A percentile compares a stretch with the other conserved stretches of the same genome.
Evolutionary conservation across 768 basidiomycete species (phyloP).

Genomic region (Mycena sanguinolenta): DNA sequence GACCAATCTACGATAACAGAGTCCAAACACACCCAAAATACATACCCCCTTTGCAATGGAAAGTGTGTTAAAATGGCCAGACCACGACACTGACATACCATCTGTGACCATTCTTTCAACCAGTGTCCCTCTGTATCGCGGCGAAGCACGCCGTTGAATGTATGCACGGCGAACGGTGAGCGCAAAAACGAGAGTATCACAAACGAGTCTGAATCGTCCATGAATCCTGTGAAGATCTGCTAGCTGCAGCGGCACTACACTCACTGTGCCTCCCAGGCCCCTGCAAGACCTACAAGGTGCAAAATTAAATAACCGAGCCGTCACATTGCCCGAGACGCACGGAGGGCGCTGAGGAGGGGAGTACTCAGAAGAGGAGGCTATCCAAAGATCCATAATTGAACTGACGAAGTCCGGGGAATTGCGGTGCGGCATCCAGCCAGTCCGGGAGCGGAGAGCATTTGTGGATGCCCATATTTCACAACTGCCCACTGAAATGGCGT

Average conservation of each 20-base stretch:
- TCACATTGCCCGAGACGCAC: conserved; percentile 4
- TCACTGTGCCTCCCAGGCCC: conserved; percentile 1
- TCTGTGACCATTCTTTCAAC: background rate
- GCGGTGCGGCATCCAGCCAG: background rate
- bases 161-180: conserved; percentile 19
- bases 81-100: no score
- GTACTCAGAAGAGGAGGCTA: background rate
- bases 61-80: no score
- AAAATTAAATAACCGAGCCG: conserved; percentile 3
- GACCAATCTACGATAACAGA: background rate
- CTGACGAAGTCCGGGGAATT: background rate
- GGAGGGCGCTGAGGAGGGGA: background rate
- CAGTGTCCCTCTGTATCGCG: background rate
- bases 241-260: background rate
- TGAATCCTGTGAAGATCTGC: no score
- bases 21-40: conserved; percentile 14
- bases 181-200: conserved; percentile 10
- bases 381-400: conserved; percentile 1
- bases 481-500: conserved; percentile 3
- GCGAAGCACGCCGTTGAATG: background rate
- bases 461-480: conserved; percentile 1
- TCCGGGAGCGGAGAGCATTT: conserved; percentile 1
- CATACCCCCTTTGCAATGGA: no score
- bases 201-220: background rate
- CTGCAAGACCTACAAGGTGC: background rate